Evolutionary conservation across 2,329 filamentous ascomycete genomes (phyloP).

Genomic region (Penicillium sp.): DNA sequence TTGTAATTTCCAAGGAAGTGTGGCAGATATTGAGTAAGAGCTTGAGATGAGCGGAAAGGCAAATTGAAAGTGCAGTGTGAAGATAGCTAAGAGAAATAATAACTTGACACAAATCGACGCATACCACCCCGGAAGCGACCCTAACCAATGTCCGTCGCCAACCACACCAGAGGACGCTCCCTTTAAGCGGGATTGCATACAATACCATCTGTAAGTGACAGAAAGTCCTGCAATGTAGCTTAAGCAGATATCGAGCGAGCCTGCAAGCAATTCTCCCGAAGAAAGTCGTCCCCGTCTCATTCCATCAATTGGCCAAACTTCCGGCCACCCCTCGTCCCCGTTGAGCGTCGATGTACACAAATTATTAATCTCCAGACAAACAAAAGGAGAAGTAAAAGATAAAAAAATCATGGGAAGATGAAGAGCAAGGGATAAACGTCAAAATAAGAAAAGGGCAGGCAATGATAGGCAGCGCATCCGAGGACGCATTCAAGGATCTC

Average conservation of each 20-base stretch:
- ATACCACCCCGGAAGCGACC: slow-evolving; percentile 50
- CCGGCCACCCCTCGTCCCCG: slow-evolving; percentile 31
- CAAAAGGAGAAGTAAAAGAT: slow-evolving; percentile 4
- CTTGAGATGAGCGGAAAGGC: background rate
- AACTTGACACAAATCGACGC: slow-evolving; percentile 36
- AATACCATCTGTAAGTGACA: slow-evolving; percentile 1
- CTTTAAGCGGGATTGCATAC: slow-evolving; percentile 7
- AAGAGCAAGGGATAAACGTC: slow-evolving; percentile 7
- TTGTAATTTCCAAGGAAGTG: background rate
- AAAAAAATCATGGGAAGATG: slow-evolving; percentile 14
- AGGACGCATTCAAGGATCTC: slow-evolving; percentile 20
- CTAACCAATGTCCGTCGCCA: slow-evolving; percentile 48
- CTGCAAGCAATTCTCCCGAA: slow-evolving; percentile 16
- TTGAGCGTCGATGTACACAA: slow-evolving; percentile 30
- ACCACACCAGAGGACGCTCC: slow-evolving; percentile 20
- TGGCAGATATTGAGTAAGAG: background rate
- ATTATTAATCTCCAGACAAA: slow-evolving; percentile 15
- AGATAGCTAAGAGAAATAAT: slow-evolving; percentile 16
- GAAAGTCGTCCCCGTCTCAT: slow-evolving; percentile 18
- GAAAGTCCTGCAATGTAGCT: slow-evolving; percentile 3
- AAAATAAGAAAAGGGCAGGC: slow-evolving; percentile 10
- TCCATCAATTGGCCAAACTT: slow-evolving; percentile 18
- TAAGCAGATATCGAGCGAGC: slow-evolving; percentile 15
- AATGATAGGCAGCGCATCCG: slow-evolving; percentile 17
- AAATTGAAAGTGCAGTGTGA: slow-evolving; percentile 11